These are phyloP conservation scores for Nepenthes gracilis DNA, from an alignment of 148 eudicot species.

Conservation along the genomic window DNA sequence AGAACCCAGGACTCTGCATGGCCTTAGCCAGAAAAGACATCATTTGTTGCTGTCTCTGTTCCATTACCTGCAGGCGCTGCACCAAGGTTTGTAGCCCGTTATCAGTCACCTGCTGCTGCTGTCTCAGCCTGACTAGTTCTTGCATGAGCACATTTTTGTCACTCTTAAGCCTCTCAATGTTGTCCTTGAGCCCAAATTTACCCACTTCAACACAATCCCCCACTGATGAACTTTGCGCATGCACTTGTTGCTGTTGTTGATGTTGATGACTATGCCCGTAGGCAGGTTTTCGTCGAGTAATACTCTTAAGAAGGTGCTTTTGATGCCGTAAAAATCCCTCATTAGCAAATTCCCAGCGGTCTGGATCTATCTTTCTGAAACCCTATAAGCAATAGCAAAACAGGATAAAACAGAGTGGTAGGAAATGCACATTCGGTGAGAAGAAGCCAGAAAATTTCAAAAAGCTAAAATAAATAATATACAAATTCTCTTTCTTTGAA, in stretches of 20 bases:
- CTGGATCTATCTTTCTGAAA: constrained; percentile 57
- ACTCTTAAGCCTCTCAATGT: constrained; percentile 54
- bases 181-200: constrained; percentile 53
- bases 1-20: constrained; percentile 53
- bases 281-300: constrained; percentile 39
- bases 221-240: constrained; percentile 26
- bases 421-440: not conserved
- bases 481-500: no score
- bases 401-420: not conserved
- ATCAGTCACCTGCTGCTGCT: constrained; percentile 54
- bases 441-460: not conserved
- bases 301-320: constrained; percentile 37
- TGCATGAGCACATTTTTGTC: constrained; percentile 59
- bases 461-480: not conserved
- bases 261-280: constrained; percentile 23
- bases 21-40: constrained; percentile 59
- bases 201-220: constrained; percentile 63
- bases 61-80: constrained; percentile 63
- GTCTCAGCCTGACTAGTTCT: constrained; percentile 52
- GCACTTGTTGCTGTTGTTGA: constrained; percentile 23
- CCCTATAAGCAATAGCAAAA: constrained; percentile 24
- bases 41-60: constrained; percentile 66
- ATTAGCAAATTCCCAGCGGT: constrained; percentile 69
- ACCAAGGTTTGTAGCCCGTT: constrained; percentile 44
- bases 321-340: constrained; percentile 61